Evolutionary conservation across 1,139 yeast genomes (phyloP).

Genomic region (Blastobotrys raffinosifermentans): DNA sequence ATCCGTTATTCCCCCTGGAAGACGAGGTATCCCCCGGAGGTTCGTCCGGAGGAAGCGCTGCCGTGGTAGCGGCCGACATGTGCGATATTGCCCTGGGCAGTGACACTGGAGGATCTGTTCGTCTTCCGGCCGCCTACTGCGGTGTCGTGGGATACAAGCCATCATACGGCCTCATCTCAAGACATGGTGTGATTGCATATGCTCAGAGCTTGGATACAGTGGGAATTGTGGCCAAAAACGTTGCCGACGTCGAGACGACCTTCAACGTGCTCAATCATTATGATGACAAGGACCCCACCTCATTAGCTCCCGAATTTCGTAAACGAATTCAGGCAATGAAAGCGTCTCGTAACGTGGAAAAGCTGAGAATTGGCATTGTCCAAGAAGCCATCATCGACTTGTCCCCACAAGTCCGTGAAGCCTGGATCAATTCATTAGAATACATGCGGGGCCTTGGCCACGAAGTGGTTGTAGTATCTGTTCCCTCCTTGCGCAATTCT

Average conservation of each 20-base stretch:
- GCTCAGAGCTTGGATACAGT: conserved; percentile 95
- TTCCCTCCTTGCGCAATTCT: conserved; percentile 62
- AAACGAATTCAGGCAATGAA: conserved; percentile 12
- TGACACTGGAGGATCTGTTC: conserved; percentile 95
- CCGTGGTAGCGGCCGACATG: conserved; percentile 65
- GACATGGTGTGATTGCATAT: conserved; percentile 89
- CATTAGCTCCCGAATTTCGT: conserved; percentile 38
- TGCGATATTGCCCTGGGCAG: conserved; percentile 78
- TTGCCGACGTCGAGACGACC: conserved; percentile 43
- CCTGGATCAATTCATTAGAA: conserved; percentile 45
- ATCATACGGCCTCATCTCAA: conserved; percentile 79
- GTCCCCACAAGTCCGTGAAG: conserved; percentile 40
- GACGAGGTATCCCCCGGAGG: conserved; percentile 74
- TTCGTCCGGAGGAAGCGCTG: conserved; percentile 94
- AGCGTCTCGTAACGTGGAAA: conserved; percentile 12
- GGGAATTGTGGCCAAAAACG: conserved; percentile 60
- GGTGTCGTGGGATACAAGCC: conserved; percentile 87
- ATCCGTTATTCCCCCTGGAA: conserved; percentile 46
- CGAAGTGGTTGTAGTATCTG: conserved; percentile 53
- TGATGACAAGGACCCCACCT: conserved; percentile 81
- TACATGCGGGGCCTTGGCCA: conserved; percentile 47
- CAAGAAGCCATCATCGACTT: conserved; percentile 58
- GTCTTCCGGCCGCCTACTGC: conserved; percentile 87
- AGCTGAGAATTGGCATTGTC: conserved; percentile 62
- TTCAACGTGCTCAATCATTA: conserved; percentile 50